Conservation (phyloP, 2,329 filamentous ascomycete species). For the Rutstroemia sp. region DNA sequence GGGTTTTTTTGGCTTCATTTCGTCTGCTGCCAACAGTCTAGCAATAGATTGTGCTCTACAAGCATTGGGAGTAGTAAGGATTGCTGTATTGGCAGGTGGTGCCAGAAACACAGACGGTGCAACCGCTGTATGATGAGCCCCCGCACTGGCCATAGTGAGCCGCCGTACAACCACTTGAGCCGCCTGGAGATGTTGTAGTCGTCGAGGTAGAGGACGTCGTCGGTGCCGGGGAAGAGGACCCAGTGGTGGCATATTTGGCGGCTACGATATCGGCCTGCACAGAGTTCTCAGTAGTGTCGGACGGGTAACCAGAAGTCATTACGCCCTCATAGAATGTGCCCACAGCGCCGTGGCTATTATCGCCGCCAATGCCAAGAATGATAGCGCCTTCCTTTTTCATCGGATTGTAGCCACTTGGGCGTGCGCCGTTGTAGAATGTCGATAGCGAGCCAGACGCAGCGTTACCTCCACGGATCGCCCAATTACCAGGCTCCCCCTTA, state of each 20-base stretch:
- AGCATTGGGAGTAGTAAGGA: too few relatives aligned
- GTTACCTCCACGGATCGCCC: conserved; percentile 53
- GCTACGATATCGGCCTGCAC: conserved; percentile 55
- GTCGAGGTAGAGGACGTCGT: too few relatives aligned
- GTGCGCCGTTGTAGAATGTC: conserved; percentile 51
- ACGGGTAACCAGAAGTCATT: conserved; percentile 55
- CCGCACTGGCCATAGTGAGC: too few relatives aligned
- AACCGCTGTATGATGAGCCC: too few relatives aligned
- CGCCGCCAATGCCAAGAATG: conserved; percentile 63
- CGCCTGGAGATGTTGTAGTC: too few relatives aligned
- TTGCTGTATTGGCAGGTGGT: too few relatives aligned
- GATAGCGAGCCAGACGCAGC: conserved; percentile 46
- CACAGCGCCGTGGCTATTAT: conserved; percentile 46
- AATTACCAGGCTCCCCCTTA: conserved; percentile 49
- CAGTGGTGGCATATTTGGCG: conserved; percentile 40
- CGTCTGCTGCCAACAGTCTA: too few relatives aligned
- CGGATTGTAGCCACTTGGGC: conserved; percentile 46
- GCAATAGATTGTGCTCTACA: too few relatives aligned
- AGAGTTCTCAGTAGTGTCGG: conserved; percentile 48
- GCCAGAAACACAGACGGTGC: too few relatives aligned
- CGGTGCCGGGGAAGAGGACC: too few relatives aligned
- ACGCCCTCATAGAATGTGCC: conserved; percentile 61
- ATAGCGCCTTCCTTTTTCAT: conserved; percentile 61
- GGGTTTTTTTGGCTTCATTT: too few relatives aligned
- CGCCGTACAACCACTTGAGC: too few relatives aligned